phyloP scores from a whole-genome alignment of 2,329 filamentous ascomycete genomes.

The Davidsoniella neocaledoniae region DNA sequence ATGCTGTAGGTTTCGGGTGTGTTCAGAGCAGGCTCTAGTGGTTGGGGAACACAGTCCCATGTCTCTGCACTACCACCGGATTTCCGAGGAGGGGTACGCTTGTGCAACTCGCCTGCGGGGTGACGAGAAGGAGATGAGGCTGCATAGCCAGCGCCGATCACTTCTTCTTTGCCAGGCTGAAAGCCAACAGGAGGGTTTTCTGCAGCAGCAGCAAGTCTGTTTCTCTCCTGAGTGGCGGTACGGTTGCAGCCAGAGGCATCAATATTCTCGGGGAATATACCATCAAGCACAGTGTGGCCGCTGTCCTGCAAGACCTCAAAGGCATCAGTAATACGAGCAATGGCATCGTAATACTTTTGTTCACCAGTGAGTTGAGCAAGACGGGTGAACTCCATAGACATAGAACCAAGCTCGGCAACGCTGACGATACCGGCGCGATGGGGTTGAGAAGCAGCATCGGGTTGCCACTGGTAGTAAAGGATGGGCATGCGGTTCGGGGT shows the following conservation, averaged over 20 bases:
- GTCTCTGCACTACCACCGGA: neutral
- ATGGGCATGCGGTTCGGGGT: constrained; percentile 89
- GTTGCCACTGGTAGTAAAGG: constrained; percentile 64
- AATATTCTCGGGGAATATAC: constrained; percentile 61
- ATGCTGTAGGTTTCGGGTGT: constrained; percentile 36
- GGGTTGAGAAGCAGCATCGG: constrained; percentile 42
- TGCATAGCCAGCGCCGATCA: too few relatives aligned
- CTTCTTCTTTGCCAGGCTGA: neutral
- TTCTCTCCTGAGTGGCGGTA: constrained; percentile 22
- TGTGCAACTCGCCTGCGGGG: neutral
- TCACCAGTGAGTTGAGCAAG: constrained; percentile 72
- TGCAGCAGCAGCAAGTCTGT: constrained; percentile 9
- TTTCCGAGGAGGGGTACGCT: neutral
- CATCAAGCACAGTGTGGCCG: constrained; percentile 47
- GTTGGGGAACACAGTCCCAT: constrained; percentile 39
- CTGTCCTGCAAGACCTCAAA: constrained; percentile 58
- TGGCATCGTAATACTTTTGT: constrained; percentile 74
- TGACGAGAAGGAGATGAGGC: too few relatives aligned
- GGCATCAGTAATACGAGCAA: constrained; percentile 69
- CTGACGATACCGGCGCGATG: constrained; percentile 43
- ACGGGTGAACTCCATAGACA: constrained; percentile 78
- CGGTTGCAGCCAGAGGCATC: constrained; percentile 67
- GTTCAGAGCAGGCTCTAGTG: constrained; percentile 32
- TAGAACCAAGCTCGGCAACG: constrained; percentile 57
- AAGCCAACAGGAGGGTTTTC: constrained; percentile 4